Evolutionary conservation across 2,329 filamentous ascomycete genomes (phyloP), one percentile per base, ranked within the genome.

Genomic region (Zymoseptoria passerinii): DNA sequence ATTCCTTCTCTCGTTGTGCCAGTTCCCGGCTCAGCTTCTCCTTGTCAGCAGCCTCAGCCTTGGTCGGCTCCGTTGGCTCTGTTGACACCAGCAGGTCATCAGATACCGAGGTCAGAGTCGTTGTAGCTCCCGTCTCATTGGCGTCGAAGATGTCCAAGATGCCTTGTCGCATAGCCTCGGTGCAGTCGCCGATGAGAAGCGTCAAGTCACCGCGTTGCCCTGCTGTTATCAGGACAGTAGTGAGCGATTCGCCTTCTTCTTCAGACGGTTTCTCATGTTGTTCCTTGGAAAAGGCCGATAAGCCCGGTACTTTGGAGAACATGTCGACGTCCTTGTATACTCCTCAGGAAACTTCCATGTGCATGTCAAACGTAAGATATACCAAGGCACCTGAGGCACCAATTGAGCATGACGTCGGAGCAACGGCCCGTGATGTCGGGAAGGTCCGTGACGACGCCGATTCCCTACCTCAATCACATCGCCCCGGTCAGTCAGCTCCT

Each of bases 1-100:
- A 70, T 60, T 83, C 81, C 63, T 79, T 78, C 66, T 77, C 74
- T 50, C 78, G 68, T 52, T 73, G 65, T 28, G 66, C 68, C 9
- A 74, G 67, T 50, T 69, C 67, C 53, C 67, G 68, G 29, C 67
- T 65, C 50, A 68, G 61, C 56, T 65, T 68, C 50, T 69, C 61
- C 40, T 65, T 53, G 40, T 63, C 28, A 23, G 60, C 59, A 19
- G 54, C 10, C 50, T 60, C 50, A 18, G 56, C 59, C 28, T 56
- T 48, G 18, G 54, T 50, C 18, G 51, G 35, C n/a, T 55, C 44
- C 48, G 19, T 49, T 50, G 48, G 53, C 29, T 54, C 53, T 54
- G 57, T 19, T 20, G 57, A 55, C 8, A 62, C 61, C 16, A 64
- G 53, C 44, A 73, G 68, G 57, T 67, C 70, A 58, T 67, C 71